These are phyloP conservation scores for Neurospora tetrasperma DNA, from an alignment of 495 filamentous ascomycete species.

Conservation along the genomic window DNA sequence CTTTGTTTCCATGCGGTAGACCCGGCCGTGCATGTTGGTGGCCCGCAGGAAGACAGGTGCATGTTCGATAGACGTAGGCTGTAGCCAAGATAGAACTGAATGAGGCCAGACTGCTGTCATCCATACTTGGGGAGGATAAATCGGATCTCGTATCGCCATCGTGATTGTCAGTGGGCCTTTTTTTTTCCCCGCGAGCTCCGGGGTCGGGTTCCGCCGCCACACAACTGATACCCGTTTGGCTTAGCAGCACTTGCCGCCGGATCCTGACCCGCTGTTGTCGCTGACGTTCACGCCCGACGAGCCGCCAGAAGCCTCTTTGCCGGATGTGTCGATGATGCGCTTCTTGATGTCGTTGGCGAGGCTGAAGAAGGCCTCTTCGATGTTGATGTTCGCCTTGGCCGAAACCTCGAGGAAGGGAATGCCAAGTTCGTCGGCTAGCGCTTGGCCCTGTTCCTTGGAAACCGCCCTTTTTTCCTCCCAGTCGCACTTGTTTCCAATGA, in stretches of 20 bases:
- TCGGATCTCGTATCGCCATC: background rate
- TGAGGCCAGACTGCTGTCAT: background rate
- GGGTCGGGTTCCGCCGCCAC: background rate
- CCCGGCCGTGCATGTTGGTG: background rate
- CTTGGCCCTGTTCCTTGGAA: constrained; percentile 84
- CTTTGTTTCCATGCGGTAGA: background rate
- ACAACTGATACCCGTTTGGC: background rate
- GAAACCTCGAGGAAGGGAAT: constrained; percentile 98
- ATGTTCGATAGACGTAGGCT: background rate
- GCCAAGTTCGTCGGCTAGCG: constrained; percentile 87
- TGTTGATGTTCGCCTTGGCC: constrained; percentile 98
- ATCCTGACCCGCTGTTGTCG: constrained; percentile 45
- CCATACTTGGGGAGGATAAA: background rate
- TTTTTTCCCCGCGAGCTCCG: constrained; percentile 5
- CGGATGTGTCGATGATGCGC: constrained; percentile 75
- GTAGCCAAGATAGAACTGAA: background rate
- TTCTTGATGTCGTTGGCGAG: constrained; percentile 98
- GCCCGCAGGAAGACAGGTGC: background rate
- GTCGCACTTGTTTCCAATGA: constrained; percentile 99
- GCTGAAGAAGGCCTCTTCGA: constrained; percentile 96
- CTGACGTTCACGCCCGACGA: constrained; percentile 59
- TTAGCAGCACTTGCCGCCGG: constrained; percentile 84
- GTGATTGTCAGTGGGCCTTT: background rate
- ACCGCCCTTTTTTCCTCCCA: constrained; percentile 98
- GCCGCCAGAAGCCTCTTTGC: constrained; percentile 57